Conservation (phyloP, 768 basidiomycete species). For the Punctularia strigosozonata region DNA sequence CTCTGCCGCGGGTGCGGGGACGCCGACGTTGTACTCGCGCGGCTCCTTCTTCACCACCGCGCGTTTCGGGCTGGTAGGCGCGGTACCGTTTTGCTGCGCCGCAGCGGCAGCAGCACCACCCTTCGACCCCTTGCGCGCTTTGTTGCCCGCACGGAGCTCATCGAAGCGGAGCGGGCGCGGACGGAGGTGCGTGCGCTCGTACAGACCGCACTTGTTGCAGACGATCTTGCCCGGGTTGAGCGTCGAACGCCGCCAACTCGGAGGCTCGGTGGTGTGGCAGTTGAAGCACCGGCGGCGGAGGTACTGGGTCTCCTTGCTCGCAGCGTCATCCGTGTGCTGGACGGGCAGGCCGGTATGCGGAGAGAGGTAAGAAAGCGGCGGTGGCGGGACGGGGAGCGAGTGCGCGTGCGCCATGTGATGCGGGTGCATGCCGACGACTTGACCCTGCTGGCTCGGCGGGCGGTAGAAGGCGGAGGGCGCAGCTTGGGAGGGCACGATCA, state of each 20-base stretch:
- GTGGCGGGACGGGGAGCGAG: slow-evolving; percentile 18
- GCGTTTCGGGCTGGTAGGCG: slow-evolving; percentile 19
- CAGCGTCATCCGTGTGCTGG: slow-evolving; percentile 85
- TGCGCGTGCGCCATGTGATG: slow-evolving; percentile 18
- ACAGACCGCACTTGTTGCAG: slow-evolving; percentile 89
- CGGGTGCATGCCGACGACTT: slow-evolving; percentile 15
- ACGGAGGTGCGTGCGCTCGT: slow-evolving; percentile 80
- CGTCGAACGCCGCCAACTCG: slow-evolving; percentile 78
- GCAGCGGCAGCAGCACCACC: slow-evolving; percentile 13
- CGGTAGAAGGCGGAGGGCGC: slow-evolving; percentile 37
- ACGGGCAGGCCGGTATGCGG: slow-evolving; percentile 46
- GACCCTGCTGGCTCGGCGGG: slow-evolving; percentile 15
- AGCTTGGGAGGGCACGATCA: slow-evolving; percentile 60
- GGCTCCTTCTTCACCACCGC: slow-evolving; percentile 54
- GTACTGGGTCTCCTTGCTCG: slow-evolving; percentile 85
- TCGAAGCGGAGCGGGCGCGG: slow-evolving; percentile 79
- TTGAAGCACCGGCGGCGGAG: slow-evolving; percentile 83
- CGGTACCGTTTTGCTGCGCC: too few species aligned
- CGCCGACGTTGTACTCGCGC: slow-evolving; percentile 26
- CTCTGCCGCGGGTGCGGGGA: too few species aligned
- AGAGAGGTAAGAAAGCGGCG: slow-evolving; percentile 25
- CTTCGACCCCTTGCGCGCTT: slow-evolving; percentile 51
- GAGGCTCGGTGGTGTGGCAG: slow-evolving; percentile 86
- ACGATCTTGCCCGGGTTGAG: slow-evolving; percentile 89
- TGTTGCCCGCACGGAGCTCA: slow-evolving; percentile 79